Conservation (phyloP, 768 basidiomycete genomes). For the Porpolomopsis calyptriformis region DNA sequence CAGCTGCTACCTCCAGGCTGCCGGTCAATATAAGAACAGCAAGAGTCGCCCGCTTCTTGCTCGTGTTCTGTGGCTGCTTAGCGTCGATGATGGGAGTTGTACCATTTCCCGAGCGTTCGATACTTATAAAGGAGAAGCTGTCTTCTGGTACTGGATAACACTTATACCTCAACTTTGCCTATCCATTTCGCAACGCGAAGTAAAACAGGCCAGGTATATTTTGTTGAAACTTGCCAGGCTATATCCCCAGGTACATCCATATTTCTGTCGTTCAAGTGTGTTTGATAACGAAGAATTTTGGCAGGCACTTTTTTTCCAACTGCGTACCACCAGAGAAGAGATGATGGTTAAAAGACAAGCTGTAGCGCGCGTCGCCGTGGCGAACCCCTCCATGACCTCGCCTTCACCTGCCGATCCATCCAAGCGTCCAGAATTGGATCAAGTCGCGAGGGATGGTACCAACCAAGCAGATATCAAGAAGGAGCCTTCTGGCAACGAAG, state of each 20-base stretch:
- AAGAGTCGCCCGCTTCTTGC: constrained; percentile 88
- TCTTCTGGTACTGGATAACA: constrained; percentile 99
- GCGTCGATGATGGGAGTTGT: constrained; percentile 70
- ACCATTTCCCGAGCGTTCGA: constrained; percentile 79
- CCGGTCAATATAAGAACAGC: constrained; percentile 85
- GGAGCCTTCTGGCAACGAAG: not conserved
- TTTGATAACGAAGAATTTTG: not conserved
- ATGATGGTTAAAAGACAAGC: constrained; percentile 32
- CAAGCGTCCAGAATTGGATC: constrained; percentile 5
- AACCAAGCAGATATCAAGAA: not conserved
- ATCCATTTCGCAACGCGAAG: constrained; percentile 84
- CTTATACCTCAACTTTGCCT: constrained; percentile 88
- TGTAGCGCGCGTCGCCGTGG: constrained; percentile 24
- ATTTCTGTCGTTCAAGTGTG: not conserved
- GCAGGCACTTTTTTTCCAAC: constrained; percentile 89
- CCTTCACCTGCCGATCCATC: not conserved
- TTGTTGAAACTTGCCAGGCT: constrained; percentile 82
- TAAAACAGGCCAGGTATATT: constrained; percentile 84
- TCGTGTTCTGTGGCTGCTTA: constrained; percentile 92
- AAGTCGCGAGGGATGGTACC: constrained; percentile 1
- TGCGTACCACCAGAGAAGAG: constrained; percentile 78
- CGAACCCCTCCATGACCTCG: not conserved
- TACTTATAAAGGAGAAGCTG: constrained; percentile 90
- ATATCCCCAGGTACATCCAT: constrained; percentile 72
- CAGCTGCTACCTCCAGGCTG: constrained; percentile 95